Base-by-base conservation (phyloP, 2,329 filamentous ascomycete species). In the Pseudogymnoascus sp. region DNA sequence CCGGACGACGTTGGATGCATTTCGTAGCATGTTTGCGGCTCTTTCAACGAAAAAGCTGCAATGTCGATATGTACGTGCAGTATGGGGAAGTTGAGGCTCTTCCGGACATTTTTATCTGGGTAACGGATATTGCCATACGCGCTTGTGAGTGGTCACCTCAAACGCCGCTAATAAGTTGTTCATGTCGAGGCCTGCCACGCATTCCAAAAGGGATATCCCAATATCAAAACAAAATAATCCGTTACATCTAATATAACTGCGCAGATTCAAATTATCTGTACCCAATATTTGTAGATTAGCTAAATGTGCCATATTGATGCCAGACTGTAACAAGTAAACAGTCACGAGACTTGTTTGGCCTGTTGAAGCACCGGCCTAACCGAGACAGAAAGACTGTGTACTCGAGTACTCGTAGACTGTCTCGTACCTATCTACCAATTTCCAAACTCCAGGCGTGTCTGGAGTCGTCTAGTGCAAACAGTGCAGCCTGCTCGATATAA, bases 1-100 rank as follows among this genome's bases (percentile, higher is more conserved):
- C 70, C 79, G 80, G 61, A 81, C 79, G 62, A 79, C 77, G 69
- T 78, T 79, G 65, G 76, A 75, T 42, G 75, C 76, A 67, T 80
- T 83, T 67, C 81, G 80, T 69, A 83, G 73, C 82, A 84, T 84
- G 64, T 64, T 66, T 62, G 57, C 62, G 62, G 51, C 51, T 21
- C 51, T 57, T 57, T n/a, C 29, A 57, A 57, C 29, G 29, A 57
- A 57, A 57, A n/a, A 11, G 51, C 51, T 57, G 51, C 51, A 57
- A 16, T 12, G 34, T 23, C 59, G 18, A 42, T 45, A 61, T 39
- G 59, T 57, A 57, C 51, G 51, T 57, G 39, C 59, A 61, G 59
- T 45, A 23, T 39, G 16, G 4, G 36, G 59, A 26, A 45, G 61
- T 21, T 45, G 61, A 62, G 61, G 61, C 61, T 62, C 36, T 47